phyloP scores from a whole-genome alignment of 495 filamentous ascomycete genomes.

The Penicillium flavigenum region DNA sequence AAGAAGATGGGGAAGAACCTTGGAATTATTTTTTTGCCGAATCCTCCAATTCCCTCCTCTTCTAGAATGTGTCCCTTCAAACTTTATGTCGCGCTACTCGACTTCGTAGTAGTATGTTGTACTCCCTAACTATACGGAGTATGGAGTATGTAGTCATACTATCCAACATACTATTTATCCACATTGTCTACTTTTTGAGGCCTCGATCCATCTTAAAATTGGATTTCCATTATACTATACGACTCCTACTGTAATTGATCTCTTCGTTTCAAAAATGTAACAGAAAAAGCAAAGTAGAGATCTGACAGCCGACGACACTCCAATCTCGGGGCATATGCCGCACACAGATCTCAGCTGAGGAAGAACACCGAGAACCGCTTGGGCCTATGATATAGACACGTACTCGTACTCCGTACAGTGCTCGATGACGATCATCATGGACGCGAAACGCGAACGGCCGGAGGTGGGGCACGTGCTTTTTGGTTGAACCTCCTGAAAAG shows the following conservation, averaged over 20 bases:
- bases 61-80: slow-evolving; percentile 1
- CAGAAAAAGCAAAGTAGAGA: neutral
- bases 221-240: neutral
- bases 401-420: neutral
- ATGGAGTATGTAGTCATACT: too few relatives aligned
- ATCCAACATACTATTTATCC: neutral
- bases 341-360: slow-evolving; percentile 4
- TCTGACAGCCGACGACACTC: neutral
- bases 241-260: neutral
- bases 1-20: too few relatives aligned
- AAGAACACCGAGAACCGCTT: slow-evolving; percentile 4
- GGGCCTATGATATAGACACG: neutral
- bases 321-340: slow-evolving; percentile 9
- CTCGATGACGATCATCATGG: slow-evolving; percentile 11
- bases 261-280: neutral
- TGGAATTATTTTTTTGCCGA: too few relatives aligned
- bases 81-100: neutral
- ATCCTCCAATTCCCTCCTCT: neutral
- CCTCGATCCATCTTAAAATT: neutral
- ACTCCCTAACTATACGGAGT: too few relatives aligned
- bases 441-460: slow-evolving; percentile 11
- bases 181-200: neutral
- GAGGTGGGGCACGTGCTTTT: neutral
- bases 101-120: too few relatives aligned
- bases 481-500: neutral